These are phyloP conservation scores for Linnemannia exigua DNA, from an alignment of 192 early-diverging fungal genomes.

Conservation along the genomic window DNA sequence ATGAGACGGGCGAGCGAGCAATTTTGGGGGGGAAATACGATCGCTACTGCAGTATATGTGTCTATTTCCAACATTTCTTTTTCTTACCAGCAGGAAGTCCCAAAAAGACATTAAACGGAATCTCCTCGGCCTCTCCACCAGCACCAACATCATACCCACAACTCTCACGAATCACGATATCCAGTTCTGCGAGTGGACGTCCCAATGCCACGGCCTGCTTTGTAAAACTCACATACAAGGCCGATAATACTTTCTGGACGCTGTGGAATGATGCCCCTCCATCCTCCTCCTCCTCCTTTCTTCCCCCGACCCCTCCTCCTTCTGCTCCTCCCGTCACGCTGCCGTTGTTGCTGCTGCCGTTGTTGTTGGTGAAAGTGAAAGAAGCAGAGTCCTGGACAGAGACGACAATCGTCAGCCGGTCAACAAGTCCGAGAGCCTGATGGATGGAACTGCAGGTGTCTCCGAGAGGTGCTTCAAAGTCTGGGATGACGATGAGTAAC, in stretches of 20 bases:
- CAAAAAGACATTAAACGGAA: constrained; percentile 56
- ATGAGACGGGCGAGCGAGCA: too few species aligned
- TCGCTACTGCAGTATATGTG: too few species aligned
- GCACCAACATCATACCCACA: constrained; percentile 73
- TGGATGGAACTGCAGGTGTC: constrained; percentile 48
- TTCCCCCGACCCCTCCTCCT: background rate
- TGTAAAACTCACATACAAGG: constrained; percentile 67
- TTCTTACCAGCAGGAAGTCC: constrained; percentile 59
- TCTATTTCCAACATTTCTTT: background rate
- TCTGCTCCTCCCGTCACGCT: too few species aligned
- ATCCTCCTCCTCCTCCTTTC: background rate
- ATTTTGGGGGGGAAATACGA: too few species aligned
- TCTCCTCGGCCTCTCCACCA: constrained; percentile 20
- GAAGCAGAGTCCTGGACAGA: background rate
- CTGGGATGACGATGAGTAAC: constrained; percentile 24
- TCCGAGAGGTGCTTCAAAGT: constrained; percentile 28
- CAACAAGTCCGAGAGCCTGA: constrained; percentile 23
- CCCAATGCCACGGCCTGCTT: constrained; percentile 56
- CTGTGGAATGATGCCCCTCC: constrained; percentile 26
- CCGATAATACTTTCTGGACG: constrained; percentile 35
- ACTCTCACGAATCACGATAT: constrained; percentile 69
- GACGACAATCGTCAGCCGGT: constrained; percentile 40
- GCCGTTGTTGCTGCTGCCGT: background rate
- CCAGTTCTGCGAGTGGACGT: constrained; percentile 64
- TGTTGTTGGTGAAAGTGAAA: background rate